A percentile compares a stretch with the other conserved stretches of the same genome.
phyloP scores from a whole-genome alignment of 2,329 filamentous ascomycete species.

The Paecilomyces dactylethromorphus region DNA sequence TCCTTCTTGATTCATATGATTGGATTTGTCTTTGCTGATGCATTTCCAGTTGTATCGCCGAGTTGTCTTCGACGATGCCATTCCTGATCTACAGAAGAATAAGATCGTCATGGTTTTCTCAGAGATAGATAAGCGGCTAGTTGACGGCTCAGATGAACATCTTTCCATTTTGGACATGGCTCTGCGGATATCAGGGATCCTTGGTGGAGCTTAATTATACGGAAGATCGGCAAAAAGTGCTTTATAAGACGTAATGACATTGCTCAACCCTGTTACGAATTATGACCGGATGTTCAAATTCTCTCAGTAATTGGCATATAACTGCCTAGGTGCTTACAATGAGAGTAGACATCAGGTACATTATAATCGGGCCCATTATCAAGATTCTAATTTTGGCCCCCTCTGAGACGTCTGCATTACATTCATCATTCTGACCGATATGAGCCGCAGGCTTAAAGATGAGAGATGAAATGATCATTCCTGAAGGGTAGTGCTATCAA shows the following conservation, averaged over 20 bases:
- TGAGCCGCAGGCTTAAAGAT: no score
- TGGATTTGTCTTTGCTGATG: neutral
- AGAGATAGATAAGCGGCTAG: constrained; percentile 85
- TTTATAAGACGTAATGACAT: neutral
- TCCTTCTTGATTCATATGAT: neutral
- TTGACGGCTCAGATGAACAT: constrained; percentile 94
- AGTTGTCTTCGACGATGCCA: constrained; percentile 75
- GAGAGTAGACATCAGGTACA: neutral
- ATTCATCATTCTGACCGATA: no score
- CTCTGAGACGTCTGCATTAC: no score
- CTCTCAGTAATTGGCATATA: neutral
- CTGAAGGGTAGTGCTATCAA: no score
- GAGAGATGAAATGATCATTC: no score
- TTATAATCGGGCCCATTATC: neutral
- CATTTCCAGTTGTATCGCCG: constrained; percentile 55
- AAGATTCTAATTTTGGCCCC: no score
- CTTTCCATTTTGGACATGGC: constrained; percentile 80
- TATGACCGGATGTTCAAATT: neutral
- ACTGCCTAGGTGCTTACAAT: neutral
- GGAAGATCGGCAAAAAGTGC: neutral
- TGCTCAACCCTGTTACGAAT: neutral
- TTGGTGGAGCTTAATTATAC: constrained; percentile 36
- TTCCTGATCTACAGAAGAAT: constrained; percentile 82
- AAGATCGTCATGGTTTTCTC: constrained; percentile 85
- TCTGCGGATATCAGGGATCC: constrained; percentile 69